Conservation (phyloP, 768 basidiomycete species). For the Leucosporidium scottii region DNA sequence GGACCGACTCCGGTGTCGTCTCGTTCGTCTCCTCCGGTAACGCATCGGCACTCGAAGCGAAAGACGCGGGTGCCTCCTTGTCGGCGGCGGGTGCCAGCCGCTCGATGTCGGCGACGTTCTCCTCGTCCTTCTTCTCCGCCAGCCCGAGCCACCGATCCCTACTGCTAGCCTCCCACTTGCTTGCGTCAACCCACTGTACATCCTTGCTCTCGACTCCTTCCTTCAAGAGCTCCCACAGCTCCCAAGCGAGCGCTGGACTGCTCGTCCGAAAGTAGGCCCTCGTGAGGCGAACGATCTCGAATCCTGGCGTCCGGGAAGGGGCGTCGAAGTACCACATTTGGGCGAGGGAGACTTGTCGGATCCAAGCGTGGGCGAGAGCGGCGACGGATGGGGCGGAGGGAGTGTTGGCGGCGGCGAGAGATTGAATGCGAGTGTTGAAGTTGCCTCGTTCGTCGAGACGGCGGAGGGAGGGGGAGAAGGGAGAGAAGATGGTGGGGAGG, state of each 20-base stretch:
- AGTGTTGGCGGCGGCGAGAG: background rate
- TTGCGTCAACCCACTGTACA: slow-evolving; percentile 12
- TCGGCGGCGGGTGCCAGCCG: background rate
- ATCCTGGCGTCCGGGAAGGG: background rate
- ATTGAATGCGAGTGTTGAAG: background rate
- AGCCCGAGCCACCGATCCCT: background rate
- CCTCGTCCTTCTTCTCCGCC: background rate
- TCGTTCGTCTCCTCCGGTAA: background rate
- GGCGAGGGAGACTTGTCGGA: slow-evolving; percentile 27
- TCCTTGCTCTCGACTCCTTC: slow-evolving; percentile 7
- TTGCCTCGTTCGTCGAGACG: background rate
- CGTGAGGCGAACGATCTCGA: background rate
- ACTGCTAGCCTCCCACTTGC: slow-evolving; percentile 5
- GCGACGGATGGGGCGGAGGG: background rate
- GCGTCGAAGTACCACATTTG: slow-evolving; percentile 10
- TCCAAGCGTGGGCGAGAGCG: background rate
- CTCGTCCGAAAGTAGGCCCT: background rate
- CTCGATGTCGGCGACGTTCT: background rate
- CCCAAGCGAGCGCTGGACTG: background rate
- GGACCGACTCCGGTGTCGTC: background rate
- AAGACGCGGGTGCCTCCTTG: no score
- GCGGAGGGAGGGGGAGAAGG: background rate
- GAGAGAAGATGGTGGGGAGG: slow-evolving; percentile 5
- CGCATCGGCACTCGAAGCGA: no score
- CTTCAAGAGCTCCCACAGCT: slow-evolving; percentile 2